phyloP scores from a whole-genome alignment of 106 monocot genomes.

The Posidonia australis region DNA sequence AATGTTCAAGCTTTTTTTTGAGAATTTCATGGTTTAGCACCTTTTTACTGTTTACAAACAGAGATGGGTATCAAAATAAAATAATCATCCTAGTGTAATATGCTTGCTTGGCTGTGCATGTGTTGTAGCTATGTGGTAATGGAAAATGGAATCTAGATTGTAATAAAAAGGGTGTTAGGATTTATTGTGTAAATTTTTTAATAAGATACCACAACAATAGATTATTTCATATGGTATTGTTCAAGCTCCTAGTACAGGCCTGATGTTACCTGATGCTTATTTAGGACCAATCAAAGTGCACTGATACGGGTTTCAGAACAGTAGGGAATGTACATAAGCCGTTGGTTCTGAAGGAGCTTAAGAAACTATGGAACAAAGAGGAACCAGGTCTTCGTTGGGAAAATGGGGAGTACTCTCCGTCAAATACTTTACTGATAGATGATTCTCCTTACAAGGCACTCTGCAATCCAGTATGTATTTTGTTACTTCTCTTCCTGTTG shows the following conservation, averaged over 20 bases:
- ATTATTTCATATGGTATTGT: neutral
- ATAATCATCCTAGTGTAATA: no score
- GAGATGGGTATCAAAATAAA: no score
- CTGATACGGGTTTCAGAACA: conserved; percentile 53
- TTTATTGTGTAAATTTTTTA: no score
- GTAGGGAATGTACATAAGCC: conserved; percentile 59
- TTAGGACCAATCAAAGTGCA: conserved; percentile 84
- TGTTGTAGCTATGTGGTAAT: no score
- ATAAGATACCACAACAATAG: no score
- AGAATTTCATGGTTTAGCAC: no score
- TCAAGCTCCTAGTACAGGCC: neutral
- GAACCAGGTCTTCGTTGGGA: conserved; percentile 65
- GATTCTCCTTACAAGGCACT: conserved; percentile 98
- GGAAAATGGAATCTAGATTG: no score
- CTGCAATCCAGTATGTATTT: conserved; percentile 69
- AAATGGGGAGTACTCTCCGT: conserved; percentile 49
- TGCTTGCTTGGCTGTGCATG: no score
- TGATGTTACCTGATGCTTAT: neutral
- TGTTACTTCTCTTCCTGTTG: neutral
- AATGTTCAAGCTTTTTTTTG: no score
- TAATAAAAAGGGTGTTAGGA: no score
- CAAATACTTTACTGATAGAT: conserved; percentile 84
- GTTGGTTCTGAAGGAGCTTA: conserved; percentile 77
- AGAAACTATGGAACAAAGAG: conserved; percentile 68
- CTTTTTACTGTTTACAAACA: no score